Base-by-base conservation (phyloP, 352 stramenopile species). In the Phytophthora colocasiae region DNA sequence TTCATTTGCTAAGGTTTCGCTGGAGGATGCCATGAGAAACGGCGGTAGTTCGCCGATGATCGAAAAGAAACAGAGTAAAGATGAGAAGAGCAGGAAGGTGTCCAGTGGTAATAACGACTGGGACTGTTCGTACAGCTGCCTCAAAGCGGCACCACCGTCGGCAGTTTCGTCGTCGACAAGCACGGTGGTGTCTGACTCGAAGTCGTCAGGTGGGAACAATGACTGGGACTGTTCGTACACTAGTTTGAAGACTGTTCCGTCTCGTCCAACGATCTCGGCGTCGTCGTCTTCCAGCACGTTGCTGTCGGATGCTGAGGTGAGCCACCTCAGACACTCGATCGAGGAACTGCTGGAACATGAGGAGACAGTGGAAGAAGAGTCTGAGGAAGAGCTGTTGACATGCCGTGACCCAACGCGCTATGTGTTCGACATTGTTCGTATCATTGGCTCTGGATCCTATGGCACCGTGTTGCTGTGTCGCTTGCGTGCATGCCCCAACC, bases 361-460 rank as follows among this genome's bases (percentile, higher is more conserved):
- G 24, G 60, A 73, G 10, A 66, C 68, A 0, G 71, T 73, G 15
- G 47, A 71, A 22, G 60, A 75, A 48, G 56, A 22, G 10, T 53
- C 55, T 3, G 57, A 78, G 22, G 46, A 69, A 29, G 66, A 66
- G 11, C 12, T 36, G 31, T 12, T 14, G 59, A 54, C 31, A 8
- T 19, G 51, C 34, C 53, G 45, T 15, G 66, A 62, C 27, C 49
- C 47, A 36, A 68, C 69, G 27, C 74, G 78, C 4, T 61, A 82
- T 44, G 67, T 86, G 49, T 92, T 94, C 49, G 85, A 92, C 68
- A 87, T 94, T 40, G 63, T 88, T 51, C 69, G 77, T 19, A 78
- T 94, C 48, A 92, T 94, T 34, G 85, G 85, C 41, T 89, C 82
- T 2, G 85, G 85, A 5, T 92, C 85, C 10, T 92, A 92, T 59